These are phyloP conservation scores for Geotrichum ghanense DNA, from an alignment of 805 yeast species.

Conservation along the genomic window DNA sequence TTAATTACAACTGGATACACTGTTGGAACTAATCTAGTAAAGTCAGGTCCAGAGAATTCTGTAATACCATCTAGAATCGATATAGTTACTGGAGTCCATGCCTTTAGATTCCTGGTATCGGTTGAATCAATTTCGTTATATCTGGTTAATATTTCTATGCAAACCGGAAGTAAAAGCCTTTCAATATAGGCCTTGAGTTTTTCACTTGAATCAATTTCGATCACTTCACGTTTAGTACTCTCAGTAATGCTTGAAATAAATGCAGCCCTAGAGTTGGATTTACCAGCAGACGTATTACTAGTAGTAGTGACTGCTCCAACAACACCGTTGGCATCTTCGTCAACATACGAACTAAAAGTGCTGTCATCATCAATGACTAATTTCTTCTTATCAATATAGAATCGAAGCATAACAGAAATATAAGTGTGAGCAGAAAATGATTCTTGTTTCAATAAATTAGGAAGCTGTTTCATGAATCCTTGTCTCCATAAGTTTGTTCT, in stretches of 20 bases:
- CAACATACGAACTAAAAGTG: constrained; percentile 39
- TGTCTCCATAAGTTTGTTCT: constrained; percentile 85
- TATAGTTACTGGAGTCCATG: constrained; percentile 89
- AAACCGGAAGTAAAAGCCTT: constrained; percentile 43
- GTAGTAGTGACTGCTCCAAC: constrained; percentile 19
- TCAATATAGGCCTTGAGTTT: constrained; percentile 7
- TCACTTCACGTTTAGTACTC: constrained; percentile 4
- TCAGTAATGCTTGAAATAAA: neutral
- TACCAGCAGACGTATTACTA: neutral
- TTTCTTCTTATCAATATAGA: constrained; percentile 53
- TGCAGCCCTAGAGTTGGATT: neutral
- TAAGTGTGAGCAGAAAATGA: constrained; percentile 81
- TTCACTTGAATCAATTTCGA: constrained; percentile 2
- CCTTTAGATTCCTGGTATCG: constrained; percentile 64
- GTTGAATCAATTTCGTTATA: constrained; percentile 55
- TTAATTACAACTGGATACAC: constrained; percentile 24
- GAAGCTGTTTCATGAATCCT: constrained; percentile 84
- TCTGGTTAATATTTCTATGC: constrained; percentile 58
- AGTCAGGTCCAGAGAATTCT: constrained; percentile 45
- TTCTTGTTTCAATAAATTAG: constrained; percentile 87
- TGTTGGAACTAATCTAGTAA: constrained; percentile 18
- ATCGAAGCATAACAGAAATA: constrained; percentile 65
- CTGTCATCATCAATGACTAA: constrained; percentile 30
- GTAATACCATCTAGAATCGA: constrained; percentile 77
- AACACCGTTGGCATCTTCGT: constrained; percentile 26